Conservation (phyloP, 345 rosid species). For the Salix suchowensis region DNA sequence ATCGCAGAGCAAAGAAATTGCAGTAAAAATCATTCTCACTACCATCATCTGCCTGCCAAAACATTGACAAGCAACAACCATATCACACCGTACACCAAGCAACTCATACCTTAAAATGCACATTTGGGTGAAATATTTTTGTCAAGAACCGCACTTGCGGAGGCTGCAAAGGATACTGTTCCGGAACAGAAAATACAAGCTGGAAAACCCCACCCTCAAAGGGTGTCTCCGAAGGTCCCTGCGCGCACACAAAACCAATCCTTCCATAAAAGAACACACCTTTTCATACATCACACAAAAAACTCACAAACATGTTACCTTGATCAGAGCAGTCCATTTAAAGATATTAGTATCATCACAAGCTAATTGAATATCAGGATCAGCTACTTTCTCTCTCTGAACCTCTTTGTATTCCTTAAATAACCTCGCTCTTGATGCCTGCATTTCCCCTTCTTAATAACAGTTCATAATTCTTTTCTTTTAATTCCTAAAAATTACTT, state of each 20-base stretch:
- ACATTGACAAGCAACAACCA: background rate
- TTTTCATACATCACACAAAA: no score
- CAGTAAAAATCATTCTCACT: background rate
- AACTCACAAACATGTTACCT: constrained; percentile 40
- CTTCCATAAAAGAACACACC: background rate
- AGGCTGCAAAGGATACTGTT: constrained; percentile 93
- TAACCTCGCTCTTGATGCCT: constrained; percentile 92
- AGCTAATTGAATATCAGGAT: constrained; percentile 87
- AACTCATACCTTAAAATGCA: constrained; percentile 80
- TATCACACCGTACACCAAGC: background rate
- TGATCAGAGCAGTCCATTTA: constrained; percentile 97
- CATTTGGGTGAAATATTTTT: constrained; percentile 97
- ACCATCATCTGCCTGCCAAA: background rate
- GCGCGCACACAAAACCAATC: constrained; percentile 9
- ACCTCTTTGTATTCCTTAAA: constrained; percentile 98
- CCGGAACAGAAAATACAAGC: constrained; percentile 93
- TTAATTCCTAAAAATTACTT: background rate
- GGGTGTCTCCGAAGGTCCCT: constrained; percentile 99
- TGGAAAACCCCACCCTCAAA: constrained; percentile 96
- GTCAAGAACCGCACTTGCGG: constrained; percentile 98
- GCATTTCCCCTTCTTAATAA: constrained; percentile 1
- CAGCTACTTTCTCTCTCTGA: constrained; percentile 85
- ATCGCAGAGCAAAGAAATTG: background rate
- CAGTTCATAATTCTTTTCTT: background rate
- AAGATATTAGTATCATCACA: constrained; percentile 97